Base-by-base conservation (phyloP, 257 asterid species). In the Penstemon davidsonii region DNA sequence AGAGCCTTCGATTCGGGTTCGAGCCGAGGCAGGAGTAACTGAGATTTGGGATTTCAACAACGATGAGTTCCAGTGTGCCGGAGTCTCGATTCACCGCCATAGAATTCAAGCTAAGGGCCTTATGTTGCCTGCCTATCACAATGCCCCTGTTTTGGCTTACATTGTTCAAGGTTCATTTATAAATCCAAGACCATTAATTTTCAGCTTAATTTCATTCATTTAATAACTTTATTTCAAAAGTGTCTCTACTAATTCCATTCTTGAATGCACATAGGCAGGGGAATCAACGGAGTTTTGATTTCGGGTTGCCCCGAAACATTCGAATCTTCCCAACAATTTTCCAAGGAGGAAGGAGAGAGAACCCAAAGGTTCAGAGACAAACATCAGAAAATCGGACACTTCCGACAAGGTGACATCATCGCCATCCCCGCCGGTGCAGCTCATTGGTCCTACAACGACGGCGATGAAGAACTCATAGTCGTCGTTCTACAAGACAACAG, bases 251-350 rank as follows among this genome's bases (percentile, higher is more conserved):
- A 5, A 36, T 50, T 49, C 33, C 7, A 52, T n/a, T 37, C 8
- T 45, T 36, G 8, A 18, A 42, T 61, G 37, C 44, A 38, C 46
- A 55, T 75, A 88, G 96, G 95, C 5, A 54, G 62, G 79, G 95
- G 88, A 3, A 56, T 78, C 13, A 44, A 67, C 3, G 93, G 91
- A 43, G 45, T 73, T 0, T 0, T 77, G 82, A 4, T 79, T 4
- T 82, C 95, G 40, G 95, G 96, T 8, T 87, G 96, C 70, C 88
- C 96, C 0, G 92, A 87, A 58, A 87, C 96, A 0, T 90, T 66
- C 77, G 91, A 84, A 37, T 76, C 92, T 0, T 78, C 92, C 0
- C 86, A 25, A 18, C 64, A 52, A 68, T 4, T 8, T 3, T 25
- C 54, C 0, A 37, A 44, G 39, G 68, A 70, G 60, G 71, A 58